Percentiles rank a stretch among this genome's conserved stretches.
Conservation (phyloP, 192 early-diverging fungal species). For the Backusella australiensis region DNA sequence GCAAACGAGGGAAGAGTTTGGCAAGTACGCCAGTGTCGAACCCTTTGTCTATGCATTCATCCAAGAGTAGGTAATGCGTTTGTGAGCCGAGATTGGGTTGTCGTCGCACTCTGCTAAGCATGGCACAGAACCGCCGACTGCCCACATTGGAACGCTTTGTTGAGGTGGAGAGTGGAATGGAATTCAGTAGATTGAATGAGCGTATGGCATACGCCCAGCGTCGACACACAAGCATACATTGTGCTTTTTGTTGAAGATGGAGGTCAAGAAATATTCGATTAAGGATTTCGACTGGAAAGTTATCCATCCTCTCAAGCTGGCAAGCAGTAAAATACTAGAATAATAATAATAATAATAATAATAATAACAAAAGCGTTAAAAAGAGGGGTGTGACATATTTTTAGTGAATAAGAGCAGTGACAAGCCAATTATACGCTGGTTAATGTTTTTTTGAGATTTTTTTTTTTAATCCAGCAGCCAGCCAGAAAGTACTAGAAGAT, state of each 20-base stretch:
- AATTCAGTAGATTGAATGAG: neutral
- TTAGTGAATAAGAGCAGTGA: too few relatives aligned
- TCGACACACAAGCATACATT: neutral
- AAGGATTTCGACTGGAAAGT: neutral
- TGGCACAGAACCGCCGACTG: neutral
- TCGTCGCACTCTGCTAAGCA: neutral
- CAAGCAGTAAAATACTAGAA: neutral
- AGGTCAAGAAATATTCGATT: neutral
- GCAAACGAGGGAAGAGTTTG: neutral
- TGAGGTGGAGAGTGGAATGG: neutral
- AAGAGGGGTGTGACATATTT: too few relatives aligned
- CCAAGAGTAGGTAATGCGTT: neutral
- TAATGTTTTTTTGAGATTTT: too few relatives aligned
- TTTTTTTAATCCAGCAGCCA: too few relatives aligned
- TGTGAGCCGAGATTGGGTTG: neutral
- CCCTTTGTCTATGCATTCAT: neutral
- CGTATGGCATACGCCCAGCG: neutral
- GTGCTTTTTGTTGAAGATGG: neutral
- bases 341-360: too few relatives aligned
- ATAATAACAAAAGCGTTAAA: neutral
- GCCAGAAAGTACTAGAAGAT: too few relatives aligned
- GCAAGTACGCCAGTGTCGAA: neutral
- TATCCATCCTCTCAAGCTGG: neutral
- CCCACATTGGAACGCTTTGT: neutral
- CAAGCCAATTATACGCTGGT: too few relatives aligned